Evolutionary conservation across 2,329 filamentous ascomycete species (phyloP), one percentile per base, ranked within the genome.

Genomic region (Scopulariopsis brevicaulis): DNA sequence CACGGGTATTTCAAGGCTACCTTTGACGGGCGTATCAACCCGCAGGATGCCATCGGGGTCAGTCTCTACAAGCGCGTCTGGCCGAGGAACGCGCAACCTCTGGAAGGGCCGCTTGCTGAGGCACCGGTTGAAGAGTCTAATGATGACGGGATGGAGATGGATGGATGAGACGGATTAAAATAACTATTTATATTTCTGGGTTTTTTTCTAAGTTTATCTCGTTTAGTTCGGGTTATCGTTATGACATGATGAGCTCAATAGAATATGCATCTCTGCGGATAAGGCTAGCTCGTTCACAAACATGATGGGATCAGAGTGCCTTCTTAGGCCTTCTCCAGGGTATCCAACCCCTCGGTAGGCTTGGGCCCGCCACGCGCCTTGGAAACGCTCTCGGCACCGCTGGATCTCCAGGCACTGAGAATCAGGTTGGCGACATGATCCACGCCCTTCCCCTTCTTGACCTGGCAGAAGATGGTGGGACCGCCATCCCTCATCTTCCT

Each of bases 1-100:
- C 94, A 99, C 72, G 94, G 94, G n/a, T 99, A 99, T 76, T 97
- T 97, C 82, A 99, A 99, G 79, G 94, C 94, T 14, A 96, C 88
- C 1, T 99, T 99, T 74, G 95, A 99, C 70, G 90, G 86, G 14
- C 89, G 88, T 69, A 93, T 99, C 70, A 97, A 96, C 71, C 92
- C 94, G 1, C 89, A 96, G 74, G 94, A 99, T 73, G 86, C 91
- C 3, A 85, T 99, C 53, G 94, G 90, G 55, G 88, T 97, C 62
- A 96, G 90, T 73, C 69, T 94, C 67, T 94, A 93, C 69, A 94
- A 94, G 80, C 77, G 89, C 24, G 84, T 93, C 60, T 94, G 86
- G 80, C 94, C 94, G 8, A 79, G 92, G 59, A 78, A 78, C 62
- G 85, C 90, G 20, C 68, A 67, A 53, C 73, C 77, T 1, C 69